A percentile compares a stretch with the other conserved stretches of the same genome.
These are phyloP conservation scores for Artemisia tridentata DNA, from an alignment of 129 eudicot genomes.

Conservation along the genomic window DNA sequence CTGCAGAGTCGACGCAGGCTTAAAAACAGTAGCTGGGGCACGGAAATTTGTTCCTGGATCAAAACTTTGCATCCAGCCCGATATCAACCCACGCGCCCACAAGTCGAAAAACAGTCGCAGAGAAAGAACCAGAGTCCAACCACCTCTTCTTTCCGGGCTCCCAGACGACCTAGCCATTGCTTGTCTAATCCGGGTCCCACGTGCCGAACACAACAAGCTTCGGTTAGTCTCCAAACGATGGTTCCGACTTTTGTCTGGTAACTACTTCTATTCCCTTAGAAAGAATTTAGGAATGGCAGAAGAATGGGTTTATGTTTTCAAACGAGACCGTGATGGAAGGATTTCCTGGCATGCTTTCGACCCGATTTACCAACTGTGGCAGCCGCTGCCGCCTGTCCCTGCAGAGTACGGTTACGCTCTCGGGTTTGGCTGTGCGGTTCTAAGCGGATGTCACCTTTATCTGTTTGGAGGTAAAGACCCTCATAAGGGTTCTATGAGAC, in stretches of 20 bases:
- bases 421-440: conserved; percentile 96
- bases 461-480: conserved; percentile 98
- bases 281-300: conserved; percentile 88
- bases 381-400: conserved; percentile 97
- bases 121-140: conserved; percentile 73
- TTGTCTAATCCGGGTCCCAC: conserved; percentile 91
- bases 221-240: conserved; percentile 90
- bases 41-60: conserved; percentile 96
- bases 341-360: conserved; percentile 99
- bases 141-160: conserved; percentile 93
- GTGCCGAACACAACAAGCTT: conserved; percentile 81
- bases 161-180: conserved; percentile 95
- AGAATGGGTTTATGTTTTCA: conserved; percentile 91
- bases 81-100: conserved; percentile 95
- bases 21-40: conserved; percentile 97
- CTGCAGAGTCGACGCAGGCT: conserved; percentile 92
- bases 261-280: conserved; percentile 73
- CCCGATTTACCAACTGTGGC: conserved; percentile 92
- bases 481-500: conserved; percentile 88
- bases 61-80: conserved; percentile 94
- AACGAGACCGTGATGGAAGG: conserved; percentile 90
- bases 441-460: conserved; percentile 93
- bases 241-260: conserved; percentile 73
- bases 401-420: conserved; percentile 76
- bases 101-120: conserved; percentile 70